Evolutionary conservation across 192 early-diverging fungal genomes (phyloP), one percentile per base, ranked within the genome.

Genomic region (Gryganskiella cystojenkinii): DNA sequence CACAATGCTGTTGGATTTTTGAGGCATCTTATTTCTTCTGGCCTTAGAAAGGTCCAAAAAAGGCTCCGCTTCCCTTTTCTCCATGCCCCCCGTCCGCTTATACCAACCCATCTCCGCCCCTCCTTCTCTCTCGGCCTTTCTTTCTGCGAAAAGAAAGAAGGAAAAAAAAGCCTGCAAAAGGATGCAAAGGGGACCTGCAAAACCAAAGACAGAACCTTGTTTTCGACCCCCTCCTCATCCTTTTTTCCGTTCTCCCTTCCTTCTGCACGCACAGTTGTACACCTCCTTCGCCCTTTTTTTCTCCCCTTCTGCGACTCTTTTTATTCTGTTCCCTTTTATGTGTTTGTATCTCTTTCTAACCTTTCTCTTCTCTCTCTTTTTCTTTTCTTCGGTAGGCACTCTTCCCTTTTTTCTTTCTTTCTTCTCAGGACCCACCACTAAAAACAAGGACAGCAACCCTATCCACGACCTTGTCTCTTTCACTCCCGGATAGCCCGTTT

Each of bases 331-430:
- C 13, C 31, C 0, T 2, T 56, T 15, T 56, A 3, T 6, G 15
- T 35, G 28, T 4, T 14, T 33, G 52, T 61, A 5, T 25, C 6
- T 50, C n/a, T 27, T 4, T 52, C 3, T 52, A 25, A 1, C 8
- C 30, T 52, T 15, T 52, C 51, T 52, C 51, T 28, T 15, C 33
- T 54, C 8, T 31, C 52, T 25, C 27, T 30, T 28, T 54, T 31
- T 30, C 24, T 56, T 37, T 56, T 56, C 22, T 56, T 24, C n/a
- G 31, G 40, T 56, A 20, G 11, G 52, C 56, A 50, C 30, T 13
- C 54, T 65, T 45, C 49, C 28, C 33, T 54, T 54, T 49, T 24
- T 50, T 19, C 43, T 45, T 37, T 20, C 8, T 35, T 35, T 19
- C n/a, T 33, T n/a, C 34, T 24, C 11, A 56, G 31, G 37, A 40